Evolutionary conservation across 495 filamentous ascomycete species (phyloP).

Genomic region (Lepraria neglecta): DNA sequence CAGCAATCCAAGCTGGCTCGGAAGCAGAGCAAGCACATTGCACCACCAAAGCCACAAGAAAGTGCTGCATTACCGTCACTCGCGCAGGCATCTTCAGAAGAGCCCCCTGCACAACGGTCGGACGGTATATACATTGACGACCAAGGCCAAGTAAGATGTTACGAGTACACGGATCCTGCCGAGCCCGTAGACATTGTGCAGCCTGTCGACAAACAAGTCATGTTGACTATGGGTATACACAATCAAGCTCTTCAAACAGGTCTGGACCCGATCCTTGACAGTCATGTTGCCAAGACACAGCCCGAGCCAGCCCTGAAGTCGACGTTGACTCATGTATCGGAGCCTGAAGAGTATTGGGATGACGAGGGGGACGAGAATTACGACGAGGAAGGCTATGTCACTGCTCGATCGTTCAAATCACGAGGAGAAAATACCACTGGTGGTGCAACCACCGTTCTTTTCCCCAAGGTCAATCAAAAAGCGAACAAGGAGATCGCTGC

Average conservation of each 20-base stretch:
- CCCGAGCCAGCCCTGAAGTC: conserved; percentile 9
- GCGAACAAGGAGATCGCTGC: conserved; percentile 59
- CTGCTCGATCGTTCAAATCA: conserved; percentile 64
- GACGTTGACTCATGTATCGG: conserved; percentile 36
- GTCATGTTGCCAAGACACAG: conserved; percentile 13
- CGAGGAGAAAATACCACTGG: conserved; percentile 77
- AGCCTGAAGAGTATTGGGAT: conserved; percentile 69
- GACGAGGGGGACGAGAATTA: conserved; percentile 70
- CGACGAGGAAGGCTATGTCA: conserved; percentile 76
- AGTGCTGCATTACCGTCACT: neutral
- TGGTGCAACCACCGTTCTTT: conserved; percentile 63
- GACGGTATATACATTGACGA: conserved; percentile 32
- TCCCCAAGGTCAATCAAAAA: conserved; percentile 59
- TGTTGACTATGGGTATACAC: neutral
- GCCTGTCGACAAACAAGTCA: neutral
- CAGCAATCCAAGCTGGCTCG: conserved; percentile 22
- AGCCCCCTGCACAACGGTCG: conserved; percentile 20
- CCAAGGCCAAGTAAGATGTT: conserved; percentile 22
- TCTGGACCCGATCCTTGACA: conserved; percentile 12
- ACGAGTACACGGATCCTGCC: conserved; percentile 20
- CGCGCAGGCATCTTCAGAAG: conserved; percentile 18
- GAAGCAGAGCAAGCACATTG: conserved; percentile 32
- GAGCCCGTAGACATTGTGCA: conserved; percentile 15
- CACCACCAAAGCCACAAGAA: neutral
- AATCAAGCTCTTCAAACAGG: neutral